A percentile compares a stretch with the other conserved stretches of the same genome.
Evolutionary conservation across 768 basidiomycete species (phyloP).

Genomic region (Ephemerocybe angulata): DNA sequence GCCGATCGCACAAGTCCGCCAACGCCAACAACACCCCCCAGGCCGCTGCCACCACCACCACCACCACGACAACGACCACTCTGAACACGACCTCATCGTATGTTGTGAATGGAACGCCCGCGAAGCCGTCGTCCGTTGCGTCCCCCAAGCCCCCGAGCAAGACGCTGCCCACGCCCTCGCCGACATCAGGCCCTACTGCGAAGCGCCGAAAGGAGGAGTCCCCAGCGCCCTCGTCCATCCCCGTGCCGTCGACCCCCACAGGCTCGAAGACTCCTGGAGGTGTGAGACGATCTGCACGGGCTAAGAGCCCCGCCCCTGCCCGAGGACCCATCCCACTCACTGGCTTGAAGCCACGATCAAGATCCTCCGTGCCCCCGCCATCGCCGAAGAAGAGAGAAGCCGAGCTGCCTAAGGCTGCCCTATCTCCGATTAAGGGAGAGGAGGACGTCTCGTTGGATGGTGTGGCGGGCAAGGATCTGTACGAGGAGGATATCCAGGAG

Average conservation of each 20-base stretch:
- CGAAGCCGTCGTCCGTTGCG: constrained; percentile 5
- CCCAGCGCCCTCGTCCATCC: constrained; percentile 31
- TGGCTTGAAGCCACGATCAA: constrained; percentile 21
- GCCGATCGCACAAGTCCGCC: constrained; percentile 55
- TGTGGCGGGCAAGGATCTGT: constrained; percentile 58
- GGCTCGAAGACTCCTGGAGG: constrained; percentile 8
- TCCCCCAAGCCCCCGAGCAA: constrained; percentile 21
- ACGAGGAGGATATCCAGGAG: constrained; percentile 68
- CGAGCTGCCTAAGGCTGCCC: constrained; percentile 29
- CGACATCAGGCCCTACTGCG: constrained; percentile 29
- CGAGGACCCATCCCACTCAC: constrained; percentile 2
- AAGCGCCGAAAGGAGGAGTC: constrained; percentile 70
- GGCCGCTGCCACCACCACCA: constrained; percentile 30
- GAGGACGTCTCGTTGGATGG: constrained; percentile 45
- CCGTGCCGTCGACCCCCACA: constrained; percentile 6
- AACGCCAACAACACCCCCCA: constrained; percentile 27
- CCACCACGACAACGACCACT: constrained; percentile 21
- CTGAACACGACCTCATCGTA: constrained; percentile 12
- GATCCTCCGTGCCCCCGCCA: constrained; percentile 21
- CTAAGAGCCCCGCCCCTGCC: constrained; percentile 17
- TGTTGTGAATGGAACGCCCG: neutral
- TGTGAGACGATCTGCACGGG: constrained; percentile 15
- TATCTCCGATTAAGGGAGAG: constrained; percentile 50
- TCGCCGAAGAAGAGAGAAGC: constrained; percentile 32
- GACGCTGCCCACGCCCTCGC: constrained; percentile 40